Evolutionary conservation across 1,139 yeast species (phyloP), one percentile per base, ranked within the genome.

Genomic region (Blastobotrys elegans): DNA sequence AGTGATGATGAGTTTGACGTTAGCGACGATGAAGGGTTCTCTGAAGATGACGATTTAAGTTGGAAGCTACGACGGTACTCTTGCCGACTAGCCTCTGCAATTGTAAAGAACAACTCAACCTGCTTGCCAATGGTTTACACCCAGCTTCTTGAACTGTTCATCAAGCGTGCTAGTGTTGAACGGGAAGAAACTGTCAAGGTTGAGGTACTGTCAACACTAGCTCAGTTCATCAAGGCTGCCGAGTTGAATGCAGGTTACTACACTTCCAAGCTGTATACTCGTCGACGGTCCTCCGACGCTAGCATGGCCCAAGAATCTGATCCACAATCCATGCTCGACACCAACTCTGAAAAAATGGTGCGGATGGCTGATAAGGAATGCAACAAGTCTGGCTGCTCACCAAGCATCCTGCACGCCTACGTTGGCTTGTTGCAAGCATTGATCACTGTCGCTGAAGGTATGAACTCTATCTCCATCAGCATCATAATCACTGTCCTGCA

Each of bases 61-160:
- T 84, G 94, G 87, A 82, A 80, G 55, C 63, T 87, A 31, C 71
- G 95, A 50, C 71, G 78, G 37, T 75, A 74, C 48, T 69, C 88
- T 0, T 74, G 79, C 2, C 66, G 69, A 22, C 61, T 82, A 30
- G 61, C 76, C 2, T 63, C 71, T 10, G 65, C 73, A 0, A 51
- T 79, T n/a, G 66, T 74, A 14, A 58, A 58, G 3, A 57, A 62
- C 7, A 64, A 51, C 72, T 81, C 54, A 29, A 43, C 51, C 2
- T 43, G 46, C n/a, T 50, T 60, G 20, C 57, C 63, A 0, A 36
- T 41, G 2, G 49, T 61, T 21, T 61, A 56, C 44, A 37, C 56
- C n/a, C 49, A 57, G 18, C 53, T 64, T 8, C 56, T 62, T n/a
- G 53, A 57, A 2, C 50, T 58, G 6, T 49, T 71, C 1, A 52